A percentile compares a stretch with the other conserved stretches of the same genome.
These are phyloP conservation scores for Phanerochaete carnosa DNA, from an alignment of 768 basidiomycete species.

Conservation along the genomic window DNA sequence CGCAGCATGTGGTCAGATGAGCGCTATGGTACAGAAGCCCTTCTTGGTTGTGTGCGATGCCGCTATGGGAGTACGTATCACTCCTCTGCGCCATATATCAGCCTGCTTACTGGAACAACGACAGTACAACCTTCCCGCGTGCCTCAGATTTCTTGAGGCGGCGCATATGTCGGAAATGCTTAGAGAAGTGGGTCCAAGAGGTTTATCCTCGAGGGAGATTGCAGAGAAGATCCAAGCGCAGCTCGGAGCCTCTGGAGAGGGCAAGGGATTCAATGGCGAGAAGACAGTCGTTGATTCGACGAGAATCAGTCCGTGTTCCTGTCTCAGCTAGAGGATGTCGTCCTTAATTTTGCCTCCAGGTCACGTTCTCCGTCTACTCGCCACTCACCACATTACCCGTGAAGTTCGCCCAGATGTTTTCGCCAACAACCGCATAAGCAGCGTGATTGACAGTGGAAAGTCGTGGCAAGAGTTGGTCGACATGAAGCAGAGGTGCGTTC, in stretches of 20 bases:
- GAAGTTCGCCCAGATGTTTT: constrained; percentile 74
- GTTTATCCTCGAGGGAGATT: constrained; percentile 45
- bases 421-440: constrained; percentile 66
- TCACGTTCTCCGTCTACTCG: constrained; percentile 71
- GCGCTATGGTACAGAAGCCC: constrained; percentile 18
- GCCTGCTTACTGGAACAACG: not conserved
- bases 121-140: constrained; percentile 74
- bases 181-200: constrained; percentile 54
- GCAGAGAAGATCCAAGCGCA: constrained; percentile 21
- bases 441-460: constrained; percentile 67
- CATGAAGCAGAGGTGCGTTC: constrained; percentile 35
- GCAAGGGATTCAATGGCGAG: not conserved
- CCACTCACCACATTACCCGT: constrained; percentile 72
- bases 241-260: constrained; percentile 30
- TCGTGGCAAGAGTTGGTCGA: constrained; percentile 41
- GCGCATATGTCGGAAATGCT: constrained; percentile 70
- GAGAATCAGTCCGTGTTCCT: constrained; percentile 47
- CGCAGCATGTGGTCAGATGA: constrained; percentile 21
- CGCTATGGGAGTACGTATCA: constrained; percentile 55
- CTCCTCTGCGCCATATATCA: not conserved
- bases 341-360: constrained; percentile 33
- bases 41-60: constrained; percentile 72
- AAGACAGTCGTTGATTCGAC: constrained; percentile 26
- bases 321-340: not conserved
- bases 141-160: constrained; percentile 70